A percentile compares a stretch with the other conserved stretches of the same genome.
These are phyloP conservation scores for Wickerhamomyces queroliae DNA, from an alignment of 805 yeast species.

Conservation along the genomic window DNA sequence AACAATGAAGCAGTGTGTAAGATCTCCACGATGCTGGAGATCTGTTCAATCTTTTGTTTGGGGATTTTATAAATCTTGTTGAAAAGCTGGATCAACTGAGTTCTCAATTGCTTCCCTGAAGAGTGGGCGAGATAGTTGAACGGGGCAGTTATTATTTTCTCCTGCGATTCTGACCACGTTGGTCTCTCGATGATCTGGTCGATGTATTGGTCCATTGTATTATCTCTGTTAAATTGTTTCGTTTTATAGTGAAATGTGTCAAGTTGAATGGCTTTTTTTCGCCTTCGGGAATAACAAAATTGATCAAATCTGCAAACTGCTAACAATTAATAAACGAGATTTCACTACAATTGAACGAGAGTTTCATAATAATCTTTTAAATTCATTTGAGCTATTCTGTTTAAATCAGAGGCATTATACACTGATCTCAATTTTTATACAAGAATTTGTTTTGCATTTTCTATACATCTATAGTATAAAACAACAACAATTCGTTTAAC, in stretches of 20 bases:
- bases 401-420: no score
- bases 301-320: no score
- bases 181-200: neutral
- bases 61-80: constrained; percentile 45
- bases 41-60: constrained; percentile 26
- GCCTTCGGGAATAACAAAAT: no score
- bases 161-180: neutral
- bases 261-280: no score
- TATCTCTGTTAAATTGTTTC: no score
- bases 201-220: neutral
- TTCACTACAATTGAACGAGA: no score
- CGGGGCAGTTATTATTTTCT: constrained; percentile 16
- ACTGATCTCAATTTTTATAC: no score
- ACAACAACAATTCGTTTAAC: neutral
- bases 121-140: constrained; percentile 17
- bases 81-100: constrained; percentile 42
- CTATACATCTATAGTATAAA: neutral
- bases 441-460: no score
- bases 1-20: constrained; percentile 63
- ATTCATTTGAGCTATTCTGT: no score
- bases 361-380: no score
- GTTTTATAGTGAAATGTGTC: no score
- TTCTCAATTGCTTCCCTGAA: constrained; percentile 20
- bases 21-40: constrained; percentile 47
- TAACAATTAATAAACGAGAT: no score